phyloP scores from a whole-genome alignment of 495 filamentous ascomycete species.

The Aspergillus carlsbadensis region DNA sequence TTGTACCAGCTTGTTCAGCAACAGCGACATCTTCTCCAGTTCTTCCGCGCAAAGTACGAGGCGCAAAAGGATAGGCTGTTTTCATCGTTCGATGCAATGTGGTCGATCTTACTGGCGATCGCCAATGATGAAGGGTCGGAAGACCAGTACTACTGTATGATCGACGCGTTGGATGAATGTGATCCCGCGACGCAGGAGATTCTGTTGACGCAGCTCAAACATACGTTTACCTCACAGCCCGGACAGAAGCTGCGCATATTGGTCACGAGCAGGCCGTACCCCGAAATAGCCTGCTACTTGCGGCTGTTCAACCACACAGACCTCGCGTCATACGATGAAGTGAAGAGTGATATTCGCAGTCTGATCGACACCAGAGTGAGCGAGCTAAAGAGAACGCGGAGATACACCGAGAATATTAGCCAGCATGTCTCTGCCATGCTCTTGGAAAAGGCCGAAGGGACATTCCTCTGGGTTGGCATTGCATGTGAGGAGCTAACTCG shows the following conservation, averaged over 20 bases:
- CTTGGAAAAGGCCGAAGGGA: conserved; percentile 26
- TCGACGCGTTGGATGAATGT: conserved; percentile 32
- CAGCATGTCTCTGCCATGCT: conserved; percentile 16
- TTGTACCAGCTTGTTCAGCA: conserved; percentile 26
- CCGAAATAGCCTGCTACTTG: conserved; percentile 20
- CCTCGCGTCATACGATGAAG: conserved; percentile 14
- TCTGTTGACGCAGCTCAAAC: not conserved
- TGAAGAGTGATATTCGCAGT: conserved; percentile 16
- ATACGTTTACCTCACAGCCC: not conserved
- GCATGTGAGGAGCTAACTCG: conserved; percentile 16
- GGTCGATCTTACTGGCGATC: conserved; percentile 19
- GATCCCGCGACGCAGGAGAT: not conserved
- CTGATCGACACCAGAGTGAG: conserved; percentile 24
- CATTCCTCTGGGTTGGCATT: conserved; percentile 31
- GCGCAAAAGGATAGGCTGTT: conserved; percentile 23
- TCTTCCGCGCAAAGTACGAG: conserved; percentile 21
- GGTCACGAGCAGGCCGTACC: conserved; percentile 28
- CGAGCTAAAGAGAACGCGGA: conserved; percentile 15
- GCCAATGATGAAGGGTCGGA: not conserved
- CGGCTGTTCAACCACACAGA: conserved; percentile 14
- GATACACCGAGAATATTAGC: conserved; percentile 17
- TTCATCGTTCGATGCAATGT: conserved; percentile 28
- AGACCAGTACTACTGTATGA: conserved; percentile 19
- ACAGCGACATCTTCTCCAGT: conserved; percentile 18
- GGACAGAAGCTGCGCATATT: conserved; percentile 16